Percentiles rank a stretch among this genome's conserved stretches.
Evolutionary conservation across 768 basidiomycete species (phyloP).

Genomic region (Pleurotus tuber-regium): DNA sequence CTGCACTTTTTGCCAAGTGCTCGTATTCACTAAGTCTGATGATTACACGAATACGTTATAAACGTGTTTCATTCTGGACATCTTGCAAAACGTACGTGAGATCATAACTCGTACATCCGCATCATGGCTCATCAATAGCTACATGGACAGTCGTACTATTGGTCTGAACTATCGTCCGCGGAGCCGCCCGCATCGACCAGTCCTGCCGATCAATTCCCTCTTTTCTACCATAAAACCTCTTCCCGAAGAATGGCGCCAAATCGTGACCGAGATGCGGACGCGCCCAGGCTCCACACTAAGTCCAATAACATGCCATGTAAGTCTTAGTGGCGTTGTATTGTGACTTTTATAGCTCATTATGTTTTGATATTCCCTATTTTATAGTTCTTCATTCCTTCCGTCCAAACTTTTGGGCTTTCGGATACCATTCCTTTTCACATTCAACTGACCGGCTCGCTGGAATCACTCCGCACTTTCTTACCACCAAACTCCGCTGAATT

Average conservation of each 20-base stretch:
- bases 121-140: background rate
- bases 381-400: conserved; percentile 61
- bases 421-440: conserved; percentile 67
- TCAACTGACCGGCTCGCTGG: conserved; percentile 50
- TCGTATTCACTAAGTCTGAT: conserved; percentile 6
- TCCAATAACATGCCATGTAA: conserved; percentile 51
- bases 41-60: conserved; percentile 8
- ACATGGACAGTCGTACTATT: conserved; percentile 38
- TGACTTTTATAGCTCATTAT: background rate
- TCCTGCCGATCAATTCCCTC: conserved; percentile 46
- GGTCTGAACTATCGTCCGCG: conserved; percentile 54
- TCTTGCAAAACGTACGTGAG: conserved; percentile 9
- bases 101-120: background rate
- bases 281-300: conserved; percentile 29
- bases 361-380: background rate
- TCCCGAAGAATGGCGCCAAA: conserved; percentile 69
- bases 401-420: conserved; percentile 48
- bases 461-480: conserved; percentile 47
- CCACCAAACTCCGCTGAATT: conserved; percentile 21
- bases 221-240: conserved; percentile 55
- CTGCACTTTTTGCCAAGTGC: conserved; percentile 8
- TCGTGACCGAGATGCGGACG: conserved; percentile 38
- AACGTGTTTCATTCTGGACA: conserved; percentile 9
- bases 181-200: conserved; percentile 51
- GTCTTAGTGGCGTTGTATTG: conserved; percentile 18